Conservation (phyloP, 2,329 filamentous ascomycete species). For the Ceratocystis diversiconidia region DNA sequence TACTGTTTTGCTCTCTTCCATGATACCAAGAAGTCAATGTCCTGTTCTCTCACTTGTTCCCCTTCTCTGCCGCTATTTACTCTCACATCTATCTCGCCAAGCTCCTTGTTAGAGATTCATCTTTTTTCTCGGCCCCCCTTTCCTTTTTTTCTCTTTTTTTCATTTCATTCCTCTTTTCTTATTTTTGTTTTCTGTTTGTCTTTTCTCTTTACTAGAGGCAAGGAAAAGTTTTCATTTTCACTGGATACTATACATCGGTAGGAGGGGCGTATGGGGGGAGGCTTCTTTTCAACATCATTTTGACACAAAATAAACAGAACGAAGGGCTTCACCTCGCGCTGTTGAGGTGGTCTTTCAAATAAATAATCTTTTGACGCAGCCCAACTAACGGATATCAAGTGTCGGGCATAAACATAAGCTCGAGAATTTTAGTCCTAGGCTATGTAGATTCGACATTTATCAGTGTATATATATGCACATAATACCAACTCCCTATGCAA, state of each 20-base stretch:
- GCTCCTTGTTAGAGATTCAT: background rate
- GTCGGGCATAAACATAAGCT: background rate
- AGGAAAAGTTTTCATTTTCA: constrained; percentile 4
- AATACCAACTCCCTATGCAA: background rate
- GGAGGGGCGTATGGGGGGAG: constrained; percentile 6
- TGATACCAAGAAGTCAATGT: background rate
- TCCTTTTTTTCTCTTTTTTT: background rate
- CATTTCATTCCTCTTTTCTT: background rate
- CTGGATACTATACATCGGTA: constrained; percentile 2
- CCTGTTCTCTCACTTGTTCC: background rate
- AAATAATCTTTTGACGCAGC: background rate
- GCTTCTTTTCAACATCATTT: constrained; percentile 9
- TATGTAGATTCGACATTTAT: background rate
- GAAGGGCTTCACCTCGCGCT: background rate
- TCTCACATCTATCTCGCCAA: background rate
- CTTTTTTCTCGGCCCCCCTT: background rate
- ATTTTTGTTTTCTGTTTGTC: background rate
- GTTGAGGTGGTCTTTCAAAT: background rate
- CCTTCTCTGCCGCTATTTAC: constrained; percentile 6
- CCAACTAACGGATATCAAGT: background rate
- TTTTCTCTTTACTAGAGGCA: background rate
- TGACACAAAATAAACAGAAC: constrained; percentile 6
- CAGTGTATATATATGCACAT: background rate
- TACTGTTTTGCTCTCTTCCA: background rate
- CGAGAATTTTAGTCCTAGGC: too few species aligned